phyloP scores from a whole-genome alignment of 75 land plant species.

The Sequoiadendron giganteum region DNA sequence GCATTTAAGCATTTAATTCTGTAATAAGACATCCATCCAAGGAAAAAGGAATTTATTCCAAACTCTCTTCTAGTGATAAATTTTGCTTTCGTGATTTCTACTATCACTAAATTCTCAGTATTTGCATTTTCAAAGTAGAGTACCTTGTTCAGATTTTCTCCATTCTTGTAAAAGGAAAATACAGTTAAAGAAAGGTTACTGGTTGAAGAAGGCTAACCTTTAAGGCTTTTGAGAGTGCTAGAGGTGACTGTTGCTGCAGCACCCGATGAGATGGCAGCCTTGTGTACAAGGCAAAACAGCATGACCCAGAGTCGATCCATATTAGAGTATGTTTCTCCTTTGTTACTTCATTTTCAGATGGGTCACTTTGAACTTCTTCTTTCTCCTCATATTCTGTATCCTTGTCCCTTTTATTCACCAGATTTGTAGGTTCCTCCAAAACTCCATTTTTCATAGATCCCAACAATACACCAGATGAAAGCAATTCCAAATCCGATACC shows the following conservation, averaged over 20 bases:
- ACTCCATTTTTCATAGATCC: not conserved
- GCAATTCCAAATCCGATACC: conserved; percentile 57
- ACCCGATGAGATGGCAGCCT: conserved; percentile 61
- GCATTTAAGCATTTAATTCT: not conserved
- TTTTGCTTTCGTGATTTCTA: not conserved
- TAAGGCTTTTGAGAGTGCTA: conserved; percentile 88
- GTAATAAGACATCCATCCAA: not conserved
- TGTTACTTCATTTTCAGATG: conserved; percentile 15
- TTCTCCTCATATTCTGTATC: not conserved
- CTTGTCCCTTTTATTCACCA: not conserved
- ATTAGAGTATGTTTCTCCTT: conserved; percentile 35
- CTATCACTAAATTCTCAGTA: not conserved
- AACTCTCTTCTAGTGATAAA: not conserved
- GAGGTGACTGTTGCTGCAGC: conserved; percentile 79
- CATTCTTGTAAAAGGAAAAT: not conserved
- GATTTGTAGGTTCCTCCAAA: not conserved
- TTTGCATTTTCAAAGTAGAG: not conserved
- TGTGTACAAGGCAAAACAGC: conserved; percentile 76
- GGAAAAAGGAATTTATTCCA: not conserved
- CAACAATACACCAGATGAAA: conserved; percentile 49
- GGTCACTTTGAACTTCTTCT: not conserved
- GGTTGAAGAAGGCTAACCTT: conserved; percentile 52
- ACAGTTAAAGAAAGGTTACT: not conserved
- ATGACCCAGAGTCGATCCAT: conserved; percentile 86
- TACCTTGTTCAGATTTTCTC: not conserved